A percentile compares a stretch with the other conserved stretches of the same genome.
Conservation (phyloP, 2,329 filamentous ascomycete genomes). For the Epichloe typhina region DNA sequence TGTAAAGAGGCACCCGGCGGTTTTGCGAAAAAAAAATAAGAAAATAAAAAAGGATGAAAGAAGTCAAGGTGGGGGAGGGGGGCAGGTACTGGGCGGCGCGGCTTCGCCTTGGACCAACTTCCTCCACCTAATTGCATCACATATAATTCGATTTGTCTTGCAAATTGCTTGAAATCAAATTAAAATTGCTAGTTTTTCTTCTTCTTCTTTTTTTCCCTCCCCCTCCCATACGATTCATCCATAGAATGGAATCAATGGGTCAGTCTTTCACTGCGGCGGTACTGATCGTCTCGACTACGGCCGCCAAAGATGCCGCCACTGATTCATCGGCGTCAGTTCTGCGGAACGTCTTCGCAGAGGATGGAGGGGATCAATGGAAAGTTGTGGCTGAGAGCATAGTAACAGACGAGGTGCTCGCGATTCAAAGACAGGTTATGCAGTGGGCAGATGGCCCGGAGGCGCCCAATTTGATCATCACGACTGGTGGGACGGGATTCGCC, state of each 20-base stretch:
- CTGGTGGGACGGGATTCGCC: conserved; percentile 88
- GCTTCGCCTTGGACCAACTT: too few relatives aligned
- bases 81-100: too few relatives aligned
- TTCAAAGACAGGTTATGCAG: conserved; percentile 56
- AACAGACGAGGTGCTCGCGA: conserved; percentile 58
- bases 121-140: too few relatives aligned
- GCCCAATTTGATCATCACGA: conserved; percentile 71
- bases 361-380: conserved; percentile 59
- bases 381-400: conserved; percentile 62
- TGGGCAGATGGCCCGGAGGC: conserved; percentile 58
- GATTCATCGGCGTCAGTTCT: conserved; percentile 61
- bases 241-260: conserved; percentile 13
- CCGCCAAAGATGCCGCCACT: conserved; percentile 61
- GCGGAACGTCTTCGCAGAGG: conserved; percentile 51
- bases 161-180: too few relatives aligned
- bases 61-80: neutral
- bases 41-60: neutral
- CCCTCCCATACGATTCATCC: neutral
- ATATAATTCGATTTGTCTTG: too few relatives aligned
- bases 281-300: conserved; percentile 84
- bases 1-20: fast-evolving
- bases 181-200: too few relatives aligned
- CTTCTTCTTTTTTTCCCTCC: too few relatives aligned
- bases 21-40: neutral
- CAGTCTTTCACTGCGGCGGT: conserved; percentile 56